These are phyloP conservation scores for Ascochyta lentis DNA, from an alignment of 2,329 filamentous ascomycete genomes.

Conservation along the genomic window DNA sequence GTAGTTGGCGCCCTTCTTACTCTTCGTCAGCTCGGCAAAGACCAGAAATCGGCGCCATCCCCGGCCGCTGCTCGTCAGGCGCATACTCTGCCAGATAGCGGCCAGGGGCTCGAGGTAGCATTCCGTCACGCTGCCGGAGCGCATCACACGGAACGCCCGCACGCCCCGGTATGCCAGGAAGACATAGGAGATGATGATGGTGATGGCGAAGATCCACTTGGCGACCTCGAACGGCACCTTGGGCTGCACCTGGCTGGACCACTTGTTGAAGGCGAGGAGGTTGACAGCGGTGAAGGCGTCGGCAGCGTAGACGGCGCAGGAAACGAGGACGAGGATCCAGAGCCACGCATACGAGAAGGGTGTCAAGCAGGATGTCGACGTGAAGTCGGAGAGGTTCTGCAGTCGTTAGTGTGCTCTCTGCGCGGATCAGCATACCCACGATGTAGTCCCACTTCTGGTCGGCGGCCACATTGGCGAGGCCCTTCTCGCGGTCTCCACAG, in stretches of 20 bases:
- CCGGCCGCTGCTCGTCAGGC: conserved; percentile 70
- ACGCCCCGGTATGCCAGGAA: conserved; percentile 83
- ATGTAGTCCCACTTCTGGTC: conserved; percentile 85
- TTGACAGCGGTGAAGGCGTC: conserved; percentile 95
- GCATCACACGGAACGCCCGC: conserved; percentile 80
- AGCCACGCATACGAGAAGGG: conserved; percentile 84
- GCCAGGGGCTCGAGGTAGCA: conserved; percentile 90
- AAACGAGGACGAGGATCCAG: conserved; percentile 79
- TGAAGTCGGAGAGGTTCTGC: conserved; percentile 74
- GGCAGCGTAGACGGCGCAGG: conserved; percentile 83
- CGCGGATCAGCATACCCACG: conserved; percentile 58
- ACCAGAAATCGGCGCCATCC: conserved; percentile 93
- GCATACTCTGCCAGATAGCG: conserved; percentile 81
- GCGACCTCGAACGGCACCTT: conserved; percentile 77
- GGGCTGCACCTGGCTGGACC: conserved; percentile 84
- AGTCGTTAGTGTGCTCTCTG: conserved; percentile 25
- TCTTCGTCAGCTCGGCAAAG: conserved; percentile 88
- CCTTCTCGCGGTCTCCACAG: conserved; percentile 49
- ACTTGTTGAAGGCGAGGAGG: conserved; percentile 84
- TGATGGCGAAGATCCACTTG: conserved; percentile 94
- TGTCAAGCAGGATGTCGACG: conserved; percentile 77
- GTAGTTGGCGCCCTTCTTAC: conserved; percentile 88
- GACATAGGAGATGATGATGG: conserved; percentile 88
- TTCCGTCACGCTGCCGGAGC: conserved; percentile 83
- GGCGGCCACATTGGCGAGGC: conserved; percentile 47